Evolutionary conservation across 306 rosid genomes (phyloP), one percentile per base, ranked within the genome.

Genomic region (Vigna reflexopilosa): DNA sequence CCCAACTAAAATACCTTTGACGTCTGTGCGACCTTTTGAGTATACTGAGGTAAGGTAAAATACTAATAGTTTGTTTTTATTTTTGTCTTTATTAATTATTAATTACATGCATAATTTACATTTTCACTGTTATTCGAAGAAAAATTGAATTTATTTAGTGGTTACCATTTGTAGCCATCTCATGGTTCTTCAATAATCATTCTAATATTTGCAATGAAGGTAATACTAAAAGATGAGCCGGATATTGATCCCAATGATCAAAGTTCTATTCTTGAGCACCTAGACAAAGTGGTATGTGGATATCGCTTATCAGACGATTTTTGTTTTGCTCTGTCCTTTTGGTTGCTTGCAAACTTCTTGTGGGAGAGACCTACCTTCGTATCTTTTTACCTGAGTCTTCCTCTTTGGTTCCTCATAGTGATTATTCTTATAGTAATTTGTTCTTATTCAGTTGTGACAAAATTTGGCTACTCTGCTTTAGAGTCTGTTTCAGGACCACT

Each of bases 1-100:
- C 68, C 97, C 99, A 75, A 95, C 98, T 77, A 95, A 93, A 88
- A 91, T 95, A 82, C 99, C 98, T 59, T 85, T 95, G 84, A 85
- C 66, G 36, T 91, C 99, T 45, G 99, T 95, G 81, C 92, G 99
- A 85, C 96, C 97, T 72, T 95, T 95, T 77, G 98, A 92, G 82
- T 93, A 95, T 80, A 84, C 98, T 32, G 97, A 93, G 97, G 99
- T 91, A 83, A 54, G 83, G 62, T 77, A 45, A 83, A 72, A 49
- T 20, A 45, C 8, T 72, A 77, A 32, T 81, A 73, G 45, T 28
- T 67, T 66, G 70, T 38, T 30, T 58, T 67, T 26, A 26, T 59
- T 16, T 58, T 58, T 30, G 73, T 58, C 9, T 24, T 58, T 13
- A 58, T 26, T 56, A 63, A 16, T 56, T 56, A 70, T 70, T 80